Conservation (phyloP, 176 grass and related monocot species). For the Eleusine indica region DNA sequence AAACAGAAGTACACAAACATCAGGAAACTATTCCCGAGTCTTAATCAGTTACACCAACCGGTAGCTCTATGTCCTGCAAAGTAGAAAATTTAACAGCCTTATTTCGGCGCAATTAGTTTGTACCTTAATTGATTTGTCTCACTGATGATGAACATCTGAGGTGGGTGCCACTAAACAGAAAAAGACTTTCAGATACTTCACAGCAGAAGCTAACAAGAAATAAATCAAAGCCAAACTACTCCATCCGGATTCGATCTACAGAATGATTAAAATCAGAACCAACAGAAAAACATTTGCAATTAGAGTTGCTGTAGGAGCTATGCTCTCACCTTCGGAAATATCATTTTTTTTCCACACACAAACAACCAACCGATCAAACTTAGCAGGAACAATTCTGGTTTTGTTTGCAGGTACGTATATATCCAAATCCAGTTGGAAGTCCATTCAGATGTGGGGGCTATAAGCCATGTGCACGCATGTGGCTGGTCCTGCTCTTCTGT, state of each 20-base stretch:
- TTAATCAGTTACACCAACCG: conserved; percentile 31
- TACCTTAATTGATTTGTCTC: conserved; percentile 19
- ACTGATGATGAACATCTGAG: conserved; percentile 24
- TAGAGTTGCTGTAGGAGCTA: not conserved
- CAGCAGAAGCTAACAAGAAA: conserved; percentile 4
- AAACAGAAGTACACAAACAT: conserved; percentile 39
- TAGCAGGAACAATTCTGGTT: conserved; percentile 18
- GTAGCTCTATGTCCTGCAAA: conserved; percentile 27
- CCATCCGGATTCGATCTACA: too few species aligned
- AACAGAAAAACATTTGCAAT: not conserved
- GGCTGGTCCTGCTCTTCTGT: conserved; percentile 44
- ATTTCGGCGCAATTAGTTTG: not conserved
- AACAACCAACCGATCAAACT: not conserved
- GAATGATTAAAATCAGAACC: conserved; percentile 2
- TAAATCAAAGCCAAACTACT: not conserved
- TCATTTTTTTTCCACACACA: conserved; percentile 2
- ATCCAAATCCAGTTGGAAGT: conserved; percentile 39
- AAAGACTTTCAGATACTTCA: not conserved
- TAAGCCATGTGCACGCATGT: conserved; percentile 50
- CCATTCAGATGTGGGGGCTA: conserved; percentile 36
- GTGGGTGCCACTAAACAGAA: not conserved
- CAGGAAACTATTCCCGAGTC: conserved; percentile 38
- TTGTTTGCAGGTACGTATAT: conserved; percentile 22
- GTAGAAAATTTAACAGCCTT: conserved; percentile 1
- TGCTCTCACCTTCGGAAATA: not conserved